Evolutionary conservation across 2,329 filamentous ascomycete species (phyloP).

Genomic region (Calonectria hawksworthii): DNA sequence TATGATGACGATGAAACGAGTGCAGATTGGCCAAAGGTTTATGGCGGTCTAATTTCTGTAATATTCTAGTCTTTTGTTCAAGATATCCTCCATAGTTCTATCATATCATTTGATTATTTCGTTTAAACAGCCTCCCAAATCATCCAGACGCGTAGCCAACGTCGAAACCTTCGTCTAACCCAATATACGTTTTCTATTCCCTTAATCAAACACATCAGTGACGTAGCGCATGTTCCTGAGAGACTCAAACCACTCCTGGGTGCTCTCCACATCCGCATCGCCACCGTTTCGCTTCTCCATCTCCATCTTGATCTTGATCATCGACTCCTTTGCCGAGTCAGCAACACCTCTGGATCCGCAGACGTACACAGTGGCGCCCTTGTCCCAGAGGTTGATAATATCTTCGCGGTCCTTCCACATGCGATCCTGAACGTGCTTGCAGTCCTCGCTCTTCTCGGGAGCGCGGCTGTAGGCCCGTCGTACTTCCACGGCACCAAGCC

Average conservation of each 20-base stretch:
- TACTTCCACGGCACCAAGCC: constrained; percentile 63
- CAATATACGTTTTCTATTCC: background rate
- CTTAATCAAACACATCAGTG: constrained; percentile 70
- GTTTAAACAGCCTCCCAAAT: background rate
- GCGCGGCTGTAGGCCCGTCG: constrained; percentile 65
- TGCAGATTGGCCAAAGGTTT: background rate
- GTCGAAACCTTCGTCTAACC: background rate
- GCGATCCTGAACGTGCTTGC: constrained; percentile 57
- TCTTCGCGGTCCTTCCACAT: constrained; percentile 52
- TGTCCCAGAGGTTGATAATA: constrained; percentile 53
- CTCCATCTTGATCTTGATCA: constrained; percentile 51
- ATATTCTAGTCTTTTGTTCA: background rate
- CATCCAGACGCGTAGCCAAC: background rate
- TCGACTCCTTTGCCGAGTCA: constrained; percentile 49
- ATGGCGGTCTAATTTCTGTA: background rate
- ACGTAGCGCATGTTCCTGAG: constrained; percentile 66
- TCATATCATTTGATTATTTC: background rate
- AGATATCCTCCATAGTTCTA: background rate
- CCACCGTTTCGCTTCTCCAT: constrained; percentile 41
- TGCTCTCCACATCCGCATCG: constrained; percentile 49
- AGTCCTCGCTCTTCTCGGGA: constrained; percentile 59
- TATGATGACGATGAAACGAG: background rate
- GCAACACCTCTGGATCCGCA: constrained; percentile 68
- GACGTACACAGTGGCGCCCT: constrained; percentile 68
- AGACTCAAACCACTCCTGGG: constrained; percentile 59